Evolutionary conservation across 2,329 filamentous ascomycete species (phyloP).

Genomic region (Paracorniculantispora psalliotae): DNA sequence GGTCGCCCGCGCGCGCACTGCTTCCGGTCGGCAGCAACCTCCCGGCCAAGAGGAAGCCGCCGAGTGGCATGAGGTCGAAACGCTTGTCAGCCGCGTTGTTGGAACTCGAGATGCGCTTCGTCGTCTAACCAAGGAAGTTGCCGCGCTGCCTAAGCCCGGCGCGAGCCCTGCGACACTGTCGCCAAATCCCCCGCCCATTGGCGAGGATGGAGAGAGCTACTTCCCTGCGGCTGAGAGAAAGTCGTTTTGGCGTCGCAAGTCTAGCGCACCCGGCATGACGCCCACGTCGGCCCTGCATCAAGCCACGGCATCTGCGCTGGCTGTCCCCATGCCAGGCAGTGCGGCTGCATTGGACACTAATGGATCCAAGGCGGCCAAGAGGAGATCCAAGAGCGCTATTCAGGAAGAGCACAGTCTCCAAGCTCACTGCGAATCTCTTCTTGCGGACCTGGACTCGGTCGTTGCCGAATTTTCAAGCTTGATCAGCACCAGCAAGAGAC

Average conservation of each 20-base stretch:
- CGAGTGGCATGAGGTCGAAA: slow-evolving; percentile 85
- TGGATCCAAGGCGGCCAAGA: slow-evolving; percentile 27
- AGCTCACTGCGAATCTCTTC: slow-evolving; percentile 76
- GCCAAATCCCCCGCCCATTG: slow-evolving; percentile 37
- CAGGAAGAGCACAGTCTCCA: slow-evolving; percentile 64
- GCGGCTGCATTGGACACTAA: slow-evolving; percentile 28
- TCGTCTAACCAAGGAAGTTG: slow-evolving; percentile 78
- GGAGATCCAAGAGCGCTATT: slow-evolving; percentile 31
- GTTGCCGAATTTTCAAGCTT: slow-evolving; percentile 76
- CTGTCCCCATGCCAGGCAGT: slow-evolving; percentile 38
- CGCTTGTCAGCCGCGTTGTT: slow-evolving; percentile 77
- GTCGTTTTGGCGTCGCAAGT: slow-evolving; percentile 90
- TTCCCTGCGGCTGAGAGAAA: slow-evolving; percentile 55
- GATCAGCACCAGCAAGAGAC: slow-evolving; percentile 72
- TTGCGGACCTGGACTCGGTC: slow-evolving; percentile 78
- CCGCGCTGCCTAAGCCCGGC: slow-evolving; percentile 39
- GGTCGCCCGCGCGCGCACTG: slow-evolving; percentile 15
- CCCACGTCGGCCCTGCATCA: slow-evolving; percentile 37
- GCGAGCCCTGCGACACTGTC: slow-evolving; percentile 33
- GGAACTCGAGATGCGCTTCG: slow-evolving; percentile 85
- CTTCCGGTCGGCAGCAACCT: slow-evolving; percentile 24
- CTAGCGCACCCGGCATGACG: slow-evolving; percentile 48
- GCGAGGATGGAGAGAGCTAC: slow-evolving; percentile 53
- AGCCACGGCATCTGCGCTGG: slow-evolving; percentile 33
- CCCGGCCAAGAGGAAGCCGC: slow-evolving; percentile 57